Conservation (phyloP, 1,284 basidiomycete species). For the Irpex sp. region DNA sequence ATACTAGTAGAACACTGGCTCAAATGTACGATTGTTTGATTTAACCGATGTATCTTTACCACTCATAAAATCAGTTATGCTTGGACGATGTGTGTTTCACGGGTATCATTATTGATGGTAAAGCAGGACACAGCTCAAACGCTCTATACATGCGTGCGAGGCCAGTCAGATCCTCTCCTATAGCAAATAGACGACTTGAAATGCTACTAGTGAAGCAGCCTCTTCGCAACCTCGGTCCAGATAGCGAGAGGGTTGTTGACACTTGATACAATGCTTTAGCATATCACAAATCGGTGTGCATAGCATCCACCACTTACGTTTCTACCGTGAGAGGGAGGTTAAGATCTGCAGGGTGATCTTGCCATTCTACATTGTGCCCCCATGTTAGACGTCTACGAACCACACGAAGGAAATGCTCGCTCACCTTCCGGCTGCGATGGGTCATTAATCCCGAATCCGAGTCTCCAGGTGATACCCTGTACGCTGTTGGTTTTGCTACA, state of each 20-base stretch:
- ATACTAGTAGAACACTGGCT: background rate
- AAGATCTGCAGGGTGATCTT: slow-evolving; percentile 49
- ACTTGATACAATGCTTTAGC: slow-evolving; percentile 21
- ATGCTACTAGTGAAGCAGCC: slow-evolving; percentile 14
- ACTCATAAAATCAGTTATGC: background rate
- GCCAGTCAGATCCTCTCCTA: too few species aligned
- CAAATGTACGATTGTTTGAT: background rate
- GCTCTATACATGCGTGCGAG: too few species aligned
- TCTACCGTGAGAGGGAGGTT: slow-evolving; percentile 47
- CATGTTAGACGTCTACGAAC: slow-evolving; percentile 2
- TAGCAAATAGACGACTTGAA: too few species aligned
- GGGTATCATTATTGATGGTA: too few species aligned
- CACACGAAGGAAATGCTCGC: slow-evolving; percentile 10
- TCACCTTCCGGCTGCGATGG: slow-evolving; percentile 50
- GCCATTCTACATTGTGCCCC: slow-evolving; percentile 44
- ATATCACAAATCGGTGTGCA: background rate
- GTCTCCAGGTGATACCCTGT: slow-evolving; percentile 59
- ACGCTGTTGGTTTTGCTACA: slow-evolving; percentile 46
- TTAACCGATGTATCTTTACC: background rate
- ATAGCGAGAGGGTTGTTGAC: slow-evolving; percentile 47
- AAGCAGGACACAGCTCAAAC: too few species aligned
- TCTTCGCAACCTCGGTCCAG: slow-evolving; percentile 39
- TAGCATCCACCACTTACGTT: slow-evolving; percentile 34
- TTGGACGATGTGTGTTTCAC: background rate
- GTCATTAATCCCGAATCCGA: slow-evolving; percentile 55